A percentile compares a stretch with the other conserved stretches of the same genome.
phyloP scores from a whole-genome alignment of 2,329 filamentous ascomycete genomes.

The Podosphaera fusca region DNA sequence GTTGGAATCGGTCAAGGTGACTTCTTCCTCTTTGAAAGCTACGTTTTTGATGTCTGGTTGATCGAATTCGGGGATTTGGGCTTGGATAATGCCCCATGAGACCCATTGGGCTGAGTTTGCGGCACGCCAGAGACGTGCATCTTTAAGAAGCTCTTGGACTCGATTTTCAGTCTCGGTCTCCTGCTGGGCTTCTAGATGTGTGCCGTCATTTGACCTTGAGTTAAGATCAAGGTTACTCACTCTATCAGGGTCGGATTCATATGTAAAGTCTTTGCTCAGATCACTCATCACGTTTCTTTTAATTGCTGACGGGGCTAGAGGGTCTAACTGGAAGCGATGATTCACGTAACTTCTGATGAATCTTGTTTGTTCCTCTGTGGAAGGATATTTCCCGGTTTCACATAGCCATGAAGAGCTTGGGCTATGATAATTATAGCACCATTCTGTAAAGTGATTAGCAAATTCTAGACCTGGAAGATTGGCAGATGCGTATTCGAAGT shows the following conservation, averaged over 20 bases:
- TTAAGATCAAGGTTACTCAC: slow-evolving; percentile 23
- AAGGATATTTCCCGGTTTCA: slow-evolving; percentile 50
- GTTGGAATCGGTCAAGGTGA: slow-evolving; percentile 1
- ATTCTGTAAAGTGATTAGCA: slow-evolving; percentile 94
- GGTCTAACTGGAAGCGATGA: slow-evolving; percentile 47
- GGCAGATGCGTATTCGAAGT: slow-evolving; percentile 90
- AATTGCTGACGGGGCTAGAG: slow-evolving; percentile 19
- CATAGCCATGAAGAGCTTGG: slow-evolving; percentile 39
- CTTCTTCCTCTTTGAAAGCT: slow-evolving; percentile 2
- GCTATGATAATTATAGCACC: slow-evolving; percentile 95
- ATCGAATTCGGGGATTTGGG: slow-evolving; percentile 50
- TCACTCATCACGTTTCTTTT: slow-evolving; percentile 13
- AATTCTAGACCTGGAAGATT: slow-evolving; percentile 78
- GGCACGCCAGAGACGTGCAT: slow-evolving; percentile 65
- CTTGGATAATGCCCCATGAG: slow-evolving; percentile 91
- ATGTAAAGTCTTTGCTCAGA: slow-evolving; percentile 8
- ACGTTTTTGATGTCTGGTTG: not conserved
- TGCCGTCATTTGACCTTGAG: slow-evolving; percentile 6
- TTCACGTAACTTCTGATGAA: slow-evolving; percentile 74
- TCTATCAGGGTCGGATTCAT: slow-evolving; percentile 59
- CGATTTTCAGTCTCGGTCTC: slow-evolving; percentile 43
- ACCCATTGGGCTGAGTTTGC: slow-evolving; percentile 83
- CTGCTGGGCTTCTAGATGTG: slow-evolving; percentile 26
- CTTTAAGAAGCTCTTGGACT: slow-evolving; percentile 47
- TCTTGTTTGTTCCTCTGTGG: slow-evolving; percentile 52